Percentiles rank a stretch among this genome's conserved stretches.
Conservation (phyloP, 2,329 filamentous ascomycete species). For the Tympanopsis confertula region DNA sequence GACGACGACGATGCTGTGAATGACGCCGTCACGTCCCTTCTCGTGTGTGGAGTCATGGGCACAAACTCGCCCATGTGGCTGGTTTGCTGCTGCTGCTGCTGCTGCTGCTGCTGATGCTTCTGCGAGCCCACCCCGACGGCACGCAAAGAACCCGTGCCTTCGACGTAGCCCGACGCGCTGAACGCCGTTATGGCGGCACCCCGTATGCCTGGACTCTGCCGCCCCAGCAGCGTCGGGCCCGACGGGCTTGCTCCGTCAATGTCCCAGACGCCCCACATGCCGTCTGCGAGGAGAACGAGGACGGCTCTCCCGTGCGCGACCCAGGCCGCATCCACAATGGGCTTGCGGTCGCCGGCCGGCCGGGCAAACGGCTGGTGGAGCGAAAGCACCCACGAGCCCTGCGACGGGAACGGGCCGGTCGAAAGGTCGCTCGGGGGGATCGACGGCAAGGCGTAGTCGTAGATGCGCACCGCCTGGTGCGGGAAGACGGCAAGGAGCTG, state of each 20-base stretch:
- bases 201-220: slow-evolving; percentile 36
- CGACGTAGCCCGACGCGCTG: slow-evolving; percentile 44
- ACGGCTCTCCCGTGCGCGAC: slow-evolving; percentile 47
- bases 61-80: slow-evolving; percentile 37
- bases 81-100: slow-evolving; percentile 13
- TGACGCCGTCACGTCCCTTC: slow-evolving; percentile 30
- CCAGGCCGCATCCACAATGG: slow-evolving; percentile 51
- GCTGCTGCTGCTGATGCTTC: slow-evolving; percentile 6
- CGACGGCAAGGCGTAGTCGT: slow-evolving; percentile 44
- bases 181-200: slow-evolving; percentile 49
- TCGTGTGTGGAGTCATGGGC: slow-evolving; percentile 52
- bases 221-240: slow-evolving; percentile 32
- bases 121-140: slow-evolving; percentile 23
- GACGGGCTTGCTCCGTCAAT: slow-evolving; percentile 44
- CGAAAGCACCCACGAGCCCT: slow-evolving; percentile 54
- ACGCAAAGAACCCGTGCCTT: slow-evolving; percentile 45
- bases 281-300: slow-evolving; percentile 45
- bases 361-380: slow-evolving; percentile 45
- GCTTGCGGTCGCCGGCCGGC: slow-evolving; percentile 38
- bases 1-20: not conserved
- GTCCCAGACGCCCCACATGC: slow-evolving; percentile 60
- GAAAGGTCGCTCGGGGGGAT: slow-evolving; percentile 37
- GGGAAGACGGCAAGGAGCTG: slow-evolving; percentile 46
- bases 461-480: slow-evolving; percentile 45
- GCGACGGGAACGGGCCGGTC: slow-evolving; percentile 36